phyloP scores from a whole-genome alignment of 345 rosid species.

The Geranium rotundifolium region DNA sequence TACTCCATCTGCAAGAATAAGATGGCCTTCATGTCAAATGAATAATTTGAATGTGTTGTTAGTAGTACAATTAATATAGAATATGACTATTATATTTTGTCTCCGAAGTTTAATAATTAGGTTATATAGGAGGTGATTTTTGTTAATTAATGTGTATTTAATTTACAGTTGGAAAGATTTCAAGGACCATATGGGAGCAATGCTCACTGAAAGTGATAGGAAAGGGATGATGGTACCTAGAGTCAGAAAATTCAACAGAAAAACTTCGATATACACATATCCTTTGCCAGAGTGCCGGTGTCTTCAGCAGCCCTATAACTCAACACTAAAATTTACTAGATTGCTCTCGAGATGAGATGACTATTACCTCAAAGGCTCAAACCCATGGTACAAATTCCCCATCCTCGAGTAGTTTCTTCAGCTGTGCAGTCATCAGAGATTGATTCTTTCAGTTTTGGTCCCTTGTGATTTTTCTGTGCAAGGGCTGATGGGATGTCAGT shows the following conservation, averaged over 20 bases:
- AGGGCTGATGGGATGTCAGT: no score
- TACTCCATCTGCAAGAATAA: no score
- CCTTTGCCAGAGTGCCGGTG: conserved; percentile 88
- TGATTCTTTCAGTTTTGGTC: no score
- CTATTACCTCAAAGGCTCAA: neutral
- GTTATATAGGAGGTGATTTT: neutral
- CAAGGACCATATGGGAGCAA: conserved; percentile 50
- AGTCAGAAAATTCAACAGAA: conserved; percentile 65
- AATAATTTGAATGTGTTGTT: no score
- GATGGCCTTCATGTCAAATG: no score
- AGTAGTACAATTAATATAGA: no score
- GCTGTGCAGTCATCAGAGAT: conserved; percentile 6
- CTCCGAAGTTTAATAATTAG: no score
- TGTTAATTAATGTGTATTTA: neutral
- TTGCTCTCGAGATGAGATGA: neutral
- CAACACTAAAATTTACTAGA: conserved; percentile 21
- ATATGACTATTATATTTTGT: no score
- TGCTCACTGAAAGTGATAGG: conserved; percentile 77
- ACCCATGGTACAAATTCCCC: neutral
- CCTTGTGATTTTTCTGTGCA: no score
- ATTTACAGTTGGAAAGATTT: conserved; percentile 68
- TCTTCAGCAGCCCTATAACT: conserved; percentile 45
- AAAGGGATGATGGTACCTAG: conserved; percentile 81
- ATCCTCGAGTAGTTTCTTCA: neutral
- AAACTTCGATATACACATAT: conserved; percentile 71